Evolutionary conservation across 257 asterid species (phyloP), one percentile per base, ranked within the genome.

Genomic region (Fraxinus excelsior): DNA sequence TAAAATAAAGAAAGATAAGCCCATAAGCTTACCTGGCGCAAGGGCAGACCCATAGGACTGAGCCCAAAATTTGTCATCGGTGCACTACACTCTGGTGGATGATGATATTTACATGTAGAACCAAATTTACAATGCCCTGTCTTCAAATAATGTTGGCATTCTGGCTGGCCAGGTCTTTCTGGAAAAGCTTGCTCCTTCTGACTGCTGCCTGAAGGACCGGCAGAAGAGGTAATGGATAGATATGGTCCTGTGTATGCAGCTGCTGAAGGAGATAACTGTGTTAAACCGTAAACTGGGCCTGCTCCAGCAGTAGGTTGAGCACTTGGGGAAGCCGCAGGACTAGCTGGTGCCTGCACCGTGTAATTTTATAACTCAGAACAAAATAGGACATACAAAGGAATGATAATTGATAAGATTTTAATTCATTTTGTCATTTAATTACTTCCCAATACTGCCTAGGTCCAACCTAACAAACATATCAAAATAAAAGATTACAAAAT

Each of bases 121-220:
- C 99, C 96, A 82, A 78, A 95, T 87, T 88, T 95, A 87, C 99
- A 95, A 58, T 90, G 90, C 68, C 99, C 99, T 9, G 91, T 91
- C 82, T 89, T 95, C 89, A 91, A 76, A 77, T 90, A 95, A 80
- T 86, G 87, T 78, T 86, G 96, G 71, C 99, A 95, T 78, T 92
- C 97, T 72, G 90, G 96, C 67, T 85, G 96, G 67, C 97, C 98
- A 42, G 97, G 96, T 83, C 99, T 89, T 80, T 89, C 96, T 44
- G 99, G 98, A 84, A 78, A 91, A 34, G 86, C 73, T 14, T 80
- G 85, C 76, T 90, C 97, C 79, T 82, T 91, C 80, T 82, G 92
- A 81, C 82, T 86, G 83, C 90, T 86, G 81, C 91, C 81, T 25
- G 89, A 89, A 80, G 91, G 94, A 53, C 90, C 94, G 10, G 85